Evolutionary conservation across 2,329 filamentous ascomycete species (phyloP).

Genomic region (Phaeosphaeriaceae sp.): DNA sequence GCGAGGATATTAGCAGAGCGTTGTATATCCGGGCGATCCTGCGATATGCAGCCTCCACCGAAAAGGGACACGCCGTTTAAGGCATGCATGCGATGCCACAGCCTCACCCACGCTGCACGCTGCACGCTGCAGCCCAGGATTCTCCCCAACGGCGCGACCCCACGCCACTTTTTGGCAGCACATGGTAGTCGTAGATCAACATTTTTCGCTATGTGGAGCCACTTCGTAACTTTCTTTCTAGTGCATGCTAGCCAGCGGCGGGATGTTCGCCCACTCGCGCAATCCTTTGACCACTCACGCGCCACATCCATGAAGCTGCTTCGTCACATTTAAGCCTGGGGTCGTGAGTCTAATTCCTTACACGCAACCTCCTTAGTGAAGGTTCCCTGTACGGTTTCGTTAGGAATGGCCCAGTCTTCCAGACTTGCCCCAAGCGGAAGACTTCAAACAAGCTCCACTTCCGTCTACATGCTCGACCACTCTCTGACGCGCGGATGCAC

Average conservation of each 20-base stretch:
- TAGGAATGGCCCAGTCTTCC: slow-evolving; percentile 22
- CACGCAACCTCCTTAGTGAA: slow-evolving; percentile 38
- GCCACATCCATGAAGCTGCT: slow-evolving; percentile 7
- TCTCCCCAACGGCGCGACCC: slow-evolving; percentile 34
- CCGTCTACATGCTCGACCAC: slow-evolving; percentile 28
- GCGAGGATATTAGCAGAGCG: slow-evolving; percentile 11
- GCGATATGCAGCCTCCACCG: slow-evolving; percentile 15
- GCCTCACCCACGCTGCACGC: slow-evolving; percentile 20
- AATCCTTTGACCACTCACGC: slow-evolving; percentile 15
- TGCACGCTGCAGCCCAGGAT: slow-evolving; percentile 17
- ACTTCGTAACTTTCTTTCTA: slow-evolving; percentile 28
- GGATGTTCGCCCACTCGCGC: slow-evolving; percentile 23
- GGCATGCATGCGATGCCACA: slow-evolving; percentile 24
- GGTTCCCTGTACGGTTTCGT: slow-evolving; percentile 22
- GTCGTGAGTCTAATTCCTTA: slow-evolving; percentile 19
- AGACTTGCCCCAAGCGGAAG: slow-evolving; percentile 26
- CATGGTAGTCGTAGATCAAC: slow-evolving; percentile 42
- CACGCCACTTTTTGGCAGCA: slow-evolving; percentile 30
- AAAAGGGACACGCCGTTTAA: slow-evolving; percentile 18
- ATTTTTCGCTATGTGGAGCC: slow-evolving; percentile 22
- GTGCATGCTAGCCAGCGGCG: slow-evolving; percentile 30
- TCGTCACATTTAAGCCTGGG: slow-evolving; percentile 19
- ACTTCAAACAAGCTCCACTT: slow-evolving; percentile 36
- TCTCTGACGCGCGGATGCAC: slow-evolving; percentile 24
- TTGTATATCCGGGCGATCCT: slow-evolving; percentile 22